Evolutionary conservation across 2,329 filamentous ascomycete species (phyloP).

Genomic region (Xenoacremonium recifei): DNA sequence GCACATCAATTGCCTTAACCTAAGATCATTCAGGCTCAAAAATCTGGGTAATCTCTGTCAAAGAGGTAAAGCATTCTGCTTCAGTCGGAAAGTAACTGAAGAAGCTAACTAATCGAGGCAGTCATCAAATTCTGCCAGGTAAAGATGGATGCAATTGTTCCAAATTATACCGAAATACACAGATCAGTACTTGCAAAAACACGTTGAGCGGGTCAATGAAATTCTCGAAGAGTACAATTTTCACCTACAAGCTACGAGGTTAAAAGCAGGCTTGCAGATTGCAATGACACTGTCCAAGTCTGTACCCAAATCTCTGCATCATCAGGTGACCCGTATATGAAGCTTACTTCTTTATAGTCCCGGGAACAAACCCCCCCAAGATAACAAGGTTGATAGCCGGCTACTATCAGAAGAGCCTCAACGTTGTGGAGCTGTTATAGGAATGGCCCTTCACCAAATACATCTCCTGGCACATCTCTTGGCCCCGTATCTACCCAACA

Average conservation of each 20-base stretch:
- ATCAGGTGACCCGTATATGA: too few relatives aligned
- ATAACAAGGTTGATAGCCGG: slow-evolving; percentile 53
- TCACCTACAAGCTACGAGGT: slow-evolving; percentile 68
- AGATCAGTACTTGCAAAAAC: slow-evolving; percentile 52
- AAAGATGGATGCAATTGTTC: slow-evolving; percentile 70
- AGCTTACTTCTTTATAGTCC: slow-evolving; percentile 64
- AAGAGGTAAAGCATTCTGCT: too few relatives aligned
- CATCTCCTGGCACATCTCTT: slow-evolving; percentile 78
- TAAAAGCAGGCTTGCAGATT: slow-evolving; percentile 64
- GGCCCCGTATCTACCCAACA: slow-evolving; percentile 83
- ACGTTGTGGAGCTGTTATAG: slow-evolving; percentile 59
- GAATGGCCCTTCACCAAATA: slow-evolving; percentile 77
- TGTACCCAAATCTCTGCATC: too few relatives aligned
- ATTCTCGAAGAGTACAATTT: slow-evolving; percentile 65
- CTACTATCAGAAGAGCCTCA: slow-evolving; percentile 54
- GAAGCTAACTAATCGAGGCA: slow-evolving; percentile 74
- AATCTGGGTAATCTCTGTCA: too few relatives aligned
- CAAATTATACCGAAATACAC: slow-evolving; percentile 58
- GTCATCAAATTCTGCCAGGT: slow-evolving; percentile 74
- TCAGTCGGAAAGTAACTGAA: too few relatives aligned
- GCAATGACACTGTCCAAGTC: too few relatives aligned
- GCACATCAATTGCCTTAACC: too few relatives aligned
- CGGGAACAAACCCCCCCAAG: slow-evolving; percentile 50
- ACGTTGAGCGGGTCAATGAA: slow-evolving; percentile 62
- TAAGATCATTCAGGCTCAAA: too few relatives aligned